phyloP scores from a whole-genome alignment of 305 asterid genomes.

The Fraxinus greggii region DNA sequence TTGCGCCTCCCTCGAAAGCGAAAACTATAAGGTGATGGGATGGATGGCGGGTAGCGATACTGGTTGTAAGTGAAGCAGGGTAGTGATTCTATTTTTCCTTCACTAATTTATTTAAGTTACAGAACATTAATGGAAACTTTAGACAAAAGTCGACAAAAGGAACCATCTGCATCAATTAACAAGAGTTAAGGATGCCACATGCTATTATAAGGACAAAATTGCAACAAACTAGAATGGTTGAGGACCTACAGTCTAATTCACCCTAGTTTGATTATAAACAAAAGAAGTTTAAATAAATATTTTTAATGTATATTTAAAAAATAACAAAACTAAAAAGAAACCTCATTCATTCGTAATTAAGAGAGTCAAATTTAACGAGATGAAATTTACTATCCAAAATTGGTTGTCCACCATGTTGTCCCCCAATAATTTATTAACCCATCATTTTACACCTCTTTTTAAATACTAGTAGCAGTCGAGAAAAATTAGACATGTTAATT shows the following conservation, averaged over 20 bases:
- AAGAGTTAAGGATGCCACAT: background rate
- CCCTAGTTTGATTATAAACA: background rate
- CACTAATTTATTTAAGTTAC: background rate
- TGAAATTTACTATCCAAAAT: background rate
- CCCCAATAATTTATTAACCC: background rate
- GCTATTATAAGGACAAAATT: background rate
- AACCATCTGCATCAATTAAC: background rate
- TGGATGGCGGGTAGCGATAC: too few relatives aligned
- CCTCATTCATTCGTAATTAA: background rate
- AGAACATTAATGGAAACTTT: background rate
- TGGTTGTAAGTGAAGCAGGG: background rate
- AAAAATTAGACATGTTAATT: background rate
- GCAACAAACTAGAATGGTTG: background rate
- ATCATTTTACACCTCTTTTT: background rate
- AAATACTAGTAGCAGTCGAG: background rate
- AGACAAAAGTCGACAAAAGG: background rate
- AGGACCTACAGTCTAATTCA: background rate
- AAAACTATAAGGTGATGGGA: too few relatives aligned
- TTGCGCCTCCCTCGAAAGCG: background rate
- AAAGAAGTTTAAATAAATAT: background rate
- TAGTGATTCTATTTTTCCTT: background rate
- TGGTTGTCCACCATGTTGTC: background rate
- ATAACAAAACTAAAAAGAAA: background rate
- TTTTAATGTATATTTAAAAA: background rate
- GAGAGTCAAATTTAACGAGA: background rate